Conservation (phyloP, 805 yeast genomes). For the Yamadazyma ubonensis region DNA sequence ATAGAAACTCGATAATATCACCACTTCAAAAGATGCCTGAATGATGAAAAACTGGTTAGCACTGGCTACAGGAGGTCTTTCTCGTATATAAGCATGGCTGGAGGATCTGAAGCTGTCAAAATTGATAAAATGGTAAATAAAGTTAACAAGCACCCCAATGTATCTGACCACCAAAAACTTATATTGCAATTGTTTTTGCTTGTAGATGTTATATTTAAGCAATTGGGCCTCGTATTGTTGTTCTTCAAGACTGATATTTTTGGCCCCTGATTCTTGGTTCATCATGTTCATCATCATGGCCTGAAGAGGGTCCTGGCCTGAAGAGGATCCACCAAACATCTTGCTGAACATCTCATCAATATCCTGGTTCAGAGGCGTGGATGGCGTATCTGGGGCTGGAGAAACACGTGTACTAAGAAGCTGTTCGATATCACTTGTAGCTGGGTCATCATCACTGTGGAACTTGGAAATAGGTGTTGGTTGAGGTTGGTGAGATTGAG, state of each 20-base stretch:
- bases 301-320: conserved; percentile 25
- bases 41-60: conserved; percentile 22
- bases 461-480: conserved; percentile 12
- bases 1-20: conserved; percentile 34
- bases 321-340: conserved; percentile 24
- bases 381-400: conserved; percentile 9
- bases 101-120: conserved; percentile 21
- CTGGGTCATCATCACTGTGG: conserved; percentile 37
- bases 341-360: conserved; percentile 35
- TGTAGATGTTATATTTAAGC: conserved; percentile 29
- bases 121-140: conserved; percentile 33
- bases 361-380: conserved; percentile 19
- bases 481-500: conserved; percentile 1
- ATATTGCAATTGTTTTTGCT: conserved; percentile 32
- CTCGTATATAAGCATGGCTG: conserved; percentile 27
- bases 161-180: conserved; percentile 33
- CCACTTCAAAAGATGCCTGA: conserved; percentile 33
- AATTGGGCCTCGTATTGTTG: conserved; percentile 27
- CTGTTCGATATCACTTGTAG: conserved; percentile 36
- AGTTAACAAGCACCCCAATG: conserved; percentile 26
- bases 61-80: conserved; percentile 7
- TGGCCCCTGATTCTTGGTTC: conserved; percentile 14
- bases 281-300: conserved; percentile 30
- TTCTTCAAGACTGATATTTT: conserved; percentile 18
- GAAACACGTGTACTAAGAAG: conserved; percentile 14